Base-by-base conservation (phyloP, 306 rosid species). In the Medicago ruthenica region DNA sequence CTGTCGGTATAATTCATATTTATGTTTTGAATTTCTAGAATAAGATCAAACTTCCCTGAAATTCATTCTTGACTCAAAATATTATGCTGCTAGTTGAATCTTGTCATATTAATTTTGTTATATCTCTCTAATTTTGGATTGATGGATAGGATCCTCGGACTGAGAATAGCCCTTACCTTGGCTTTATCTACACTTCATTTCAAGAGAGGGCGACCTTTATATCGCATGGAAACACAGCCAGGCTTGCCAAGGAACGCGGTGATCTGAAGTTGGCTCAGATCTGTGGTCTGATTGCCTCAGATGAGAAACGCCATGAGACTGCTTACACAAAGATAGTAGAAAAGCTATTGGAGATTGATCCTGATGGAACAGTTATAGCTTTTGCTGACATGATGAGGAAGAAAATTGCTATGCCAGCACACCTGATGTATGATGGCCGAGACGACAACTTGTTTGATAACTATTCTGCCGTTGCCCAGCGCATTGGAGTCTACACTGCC, bases 371-470 rank as follows among this genome's bases (percentile, higher is more conserved):
- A 6, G 89, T 93, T 0, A 4, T 80, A 60, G 88, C 93, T 1
- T 93, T 93, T 77, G 95, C 96, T n/a, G 95, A 90, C 85, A 93
- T 93, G 96, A 93, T 93, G 98, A 89, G 88, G 89, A 93, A 90
- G 93, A 93, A 90, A 67, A 87, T 93, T 36, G 74, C 95, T 12
- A 93, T 93, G 96, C 96, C 98, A 18, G 98, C 98, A 2, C 98
- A 93, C 82, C 82, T 93, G 71, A 93, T 93, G 98, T 93, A 85
- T 50, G 98, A 93, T 60, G 98, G 98, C 55, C 87, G 71, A 0
- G 98, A 93, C 1, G 89, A 90, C 79, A 81, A 82, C 72, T 88
- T 93, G 54, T 93, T 93, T 16, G 90, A 93, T 0, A 87, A 90
- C 88, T 93, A 86, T 62, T 90, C 98, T 0, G 74, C 93, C 0